Percentiles rank a stretch among this genome's conserved stretches.
phyloP scores from a whole-genome alignment of 805 yeast species.

The Hyphopichia homilentoma region DNA sequence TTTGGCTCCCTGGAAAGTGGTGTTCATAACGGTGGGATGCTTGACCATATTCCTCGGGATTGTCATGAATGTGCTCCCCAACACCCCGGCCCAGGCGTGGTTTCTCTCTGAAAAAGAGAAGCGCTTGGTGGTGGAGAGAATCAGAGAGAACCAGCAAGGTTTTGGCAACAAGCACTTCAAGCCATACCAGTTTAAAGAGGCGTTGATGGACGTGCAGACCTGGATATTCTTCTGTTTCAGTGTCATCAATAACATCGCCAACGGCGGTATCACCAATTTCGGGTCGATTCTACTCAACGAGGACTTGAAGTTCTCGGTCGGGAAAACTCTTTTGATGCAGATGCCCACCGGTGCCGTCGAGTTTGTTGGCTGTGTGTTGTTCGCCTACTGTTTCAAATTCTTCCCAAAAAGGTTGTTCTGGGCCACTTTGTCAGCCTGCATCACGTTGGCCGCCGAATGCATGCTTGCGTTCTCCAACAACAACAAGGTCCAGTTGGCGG shows the following conservation, averaged over 20 bases:
- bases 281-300: slow-evolving; percentile 20
- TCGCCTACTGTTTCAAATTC: slow-evolving; percentile 12
- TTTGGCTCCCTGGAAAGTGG: slow-evolving; percentile 35
- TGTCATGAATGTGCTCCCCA: slow-evolving; percentile 29
- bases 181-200: slow-evolving; percentile 50
- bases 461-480: slow-evolving; percentile 24
- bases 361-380: slow-evolving; percentile 18
- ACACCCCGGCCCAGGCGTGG: slow-evolving; percentile 31
- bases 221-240: slow-evolving; percentile 44
- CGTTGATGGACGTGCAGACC: slow-evolving; percentile 45
- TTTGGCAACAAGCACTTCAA: slow-evolving; percentile 55
- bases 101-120: slow-evolving; percentile 41
- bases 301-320: slow-evolving; percentile 15
- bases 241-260: slow-evolving; percentile 27
- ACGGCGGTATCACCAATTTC: slow-evolving; percentile 36
- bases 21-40: slow-evolving; percentile 42
- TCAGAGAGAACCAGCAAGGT: slow-evolving; percentile 54
- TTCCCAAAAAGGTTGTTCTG: slow-evolving; percentile 20
- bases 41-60: slow-evolving; percentile 31
- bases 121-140: slow-evolving; percentile 43
- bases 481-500: slow-evolving; percentile 22
- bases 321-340: slow-evolving; percentile 25
- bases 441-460: slow-evolving; percentile 23
- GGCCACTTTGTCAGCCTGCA: slow-evolving; percentile 18
- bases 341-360: slow-evolving; percentile 39